These are phyloP conservation scores for Coix lacrymajobi DNA, from an alignment of 176 grass and related monocot genomes.

Conservation along the genomic window DNA sequence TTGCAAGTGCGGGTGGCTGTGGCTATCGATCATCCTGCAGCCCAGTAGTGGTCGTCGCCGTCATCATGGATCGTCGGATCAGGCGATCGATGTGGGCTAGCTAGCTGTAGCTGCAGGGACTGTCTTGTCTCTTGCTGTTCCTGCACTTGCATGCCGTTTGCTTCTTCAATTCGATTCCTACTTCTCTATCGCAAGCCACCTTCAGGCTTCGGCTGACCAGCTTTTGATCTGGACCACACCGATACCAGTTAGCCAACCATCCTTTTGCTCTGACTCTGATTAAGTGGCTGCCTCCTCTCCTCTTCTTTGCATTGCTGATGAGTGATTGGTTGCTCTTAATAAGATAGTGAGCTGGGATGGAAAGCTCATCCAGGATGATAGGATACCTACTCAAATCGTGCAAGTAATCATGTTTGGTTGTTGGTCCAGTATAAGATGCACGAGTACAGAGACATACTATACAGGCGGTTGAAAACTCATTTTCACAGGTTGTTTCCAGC, in stretches of 20 bases:
- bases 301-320: not conserved
- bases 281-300: not conserved
- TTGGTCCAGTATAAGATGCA: too few relatives aligned
- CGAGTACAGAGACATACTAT: too few relatives aligned
- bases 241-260: not conserved
- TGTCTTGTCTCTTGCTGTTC: not conserved
- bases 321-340: too few relatives aligned
- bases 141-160: not conserved
- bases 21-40: not conserved
- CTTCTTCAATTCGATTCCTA: not conserved
- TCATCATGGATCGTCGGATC: not conserved
- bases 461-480: too few relatives aligned
- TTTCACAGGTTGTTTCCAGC: too few relatives aligned
- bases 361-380: too few relatives aligned
- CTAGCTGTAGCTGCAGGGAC: not conserved
- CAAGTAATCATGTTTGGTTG: too few relatives aligned
- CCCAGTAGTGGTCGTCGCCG: not conserved
- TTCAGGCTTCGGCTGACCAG: not conserved
- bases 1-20: not conserved
- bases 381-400: too few relatives aligned
- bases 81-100: not conserved
- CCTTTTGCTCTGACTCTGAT: not conserved
- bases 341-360: too few relatives aligned
- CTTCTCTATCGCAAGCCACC: not conserved
- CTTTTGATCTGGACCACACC: not conserved